Evolutionary conservation across 2,329 filamentous ascomycete genomes (phyloP).

Genomic region (Talaromyces sp.): DNA sequence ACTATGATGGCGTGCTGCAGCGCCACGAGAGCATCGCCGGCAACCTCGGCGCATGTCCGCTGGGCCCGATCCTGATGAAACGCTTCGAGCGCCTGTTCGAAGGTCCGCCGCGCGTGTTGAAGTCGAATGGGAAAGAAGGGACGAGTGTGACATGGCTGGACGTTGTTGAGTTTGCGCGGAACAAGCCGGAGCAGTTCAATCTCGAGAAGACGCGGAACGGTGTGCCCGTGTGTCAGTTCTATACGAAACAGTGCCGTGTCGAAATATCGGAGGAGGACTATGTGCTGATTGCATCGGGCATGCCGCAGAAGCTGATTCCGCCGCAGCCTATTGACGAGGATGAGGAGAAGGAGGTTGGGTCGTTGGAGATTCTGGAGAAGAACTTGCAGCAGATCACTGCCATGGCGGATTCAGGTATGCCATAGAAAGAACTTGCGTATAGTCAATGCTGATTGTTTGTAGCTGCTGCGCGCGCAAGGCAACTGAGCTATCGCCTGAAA

Average conservation of each 20-base stretch:
- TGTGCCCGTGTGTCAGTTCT: conserved; percentile 71
- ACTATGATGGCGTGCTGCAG: conserved; percentile 81
- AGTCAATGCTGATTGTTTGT: conserved; percentile 11
- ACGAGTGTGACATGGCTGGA: conserved; percentile 74
- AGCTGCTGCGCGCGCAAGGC: conserved; percentile 66
- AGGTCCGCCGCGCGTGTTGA: conserved; percentile 65
- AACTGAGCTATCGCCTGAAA: conserved; percentile 75
- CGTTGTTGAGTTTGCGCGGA: conserved; percentile 76
- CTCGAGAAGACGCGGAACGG: conserved; percentile 65
- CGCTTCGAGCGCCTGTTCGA: conserved; percentile 84
- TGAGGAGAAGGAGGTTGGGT: conserved; percentile 77
- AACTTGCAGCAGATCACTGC: conserved; percentile 72
- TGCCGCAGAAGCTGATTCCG: conserved; percentile 75
- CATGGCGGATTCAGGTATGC: conserved; percentile 67
- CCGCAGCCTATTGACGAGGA: conserved; percentile 79
- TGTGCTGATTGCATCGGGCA: conserved; percentile 75
- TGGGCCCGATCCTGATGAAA: conserved; percentile 77
- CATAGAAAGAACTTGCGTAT: no score
- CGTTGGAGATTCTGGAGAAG: conserved; percentile 76
- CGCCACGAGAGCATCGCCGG: conserved; percentile 82
- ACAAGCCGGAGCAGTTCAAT: conserved; percentile 72
- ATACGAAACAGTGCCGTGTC: conserved; percentile 72
- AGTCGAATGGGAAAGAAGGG: conserved; percentile 56
- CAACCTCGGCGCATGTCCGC: conserved; percentile 75
- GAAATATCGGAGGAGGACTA: conserved; percentile 88